Conservation (phyloP, 805 yeast genomes). For the Barnettozyma pratensis region DNA sequence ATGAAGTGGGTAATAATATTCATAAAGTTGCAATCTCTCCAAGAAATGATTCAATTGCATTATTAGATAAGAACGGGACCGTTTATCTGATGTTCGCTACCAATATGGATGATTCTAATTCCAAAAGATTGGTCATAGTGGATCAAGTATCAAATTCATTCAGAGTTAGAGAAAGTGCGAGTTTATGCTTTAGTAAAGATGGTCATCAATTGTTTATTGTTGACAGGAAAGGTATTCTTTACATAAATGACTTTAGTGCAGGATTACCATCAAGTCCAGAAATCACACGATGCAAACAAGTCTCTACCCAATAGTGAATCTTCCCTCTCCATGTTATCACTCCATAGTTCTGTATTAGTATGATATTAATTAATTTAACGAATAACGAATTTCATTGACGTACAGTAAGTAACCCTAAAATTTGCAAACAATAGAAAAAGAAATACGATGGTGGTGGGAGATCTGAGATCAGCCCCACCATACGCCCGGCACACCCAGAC, state of each 20-base stretch:
- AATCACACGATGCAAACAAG: slow-evolving; percentile 9
- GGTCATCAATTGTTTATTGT: slow-evolving; percentile 75
- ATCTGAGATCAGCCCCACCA: background rate
- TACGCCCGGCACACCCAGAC: background rate
- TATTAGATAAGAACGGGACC: slow-evolving; percentile 72
- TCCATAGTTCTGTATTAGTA: no score
- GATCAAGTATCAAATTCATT: slow-evolving; percentile 78
- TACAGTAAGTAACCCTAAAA: no score
- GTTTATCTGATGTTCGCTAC: slow-evolving; percentile 66
- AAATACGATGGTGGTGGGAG: background rate
- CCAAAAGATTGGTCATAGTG: slow-evolving; percentile 42
- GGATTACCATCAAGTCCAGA: slow-evolving; percentile 49
- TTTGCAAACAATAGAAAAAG: background rate
- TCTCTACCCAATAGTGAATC: background rate
- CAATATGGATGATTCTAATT: slow-evolving; percentile 47
- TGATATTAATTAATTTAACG: no score
- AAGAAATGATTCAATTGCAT: slow-evolving; percentile 80
- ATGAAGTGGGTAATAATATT: slow-evolving; percentile 76
- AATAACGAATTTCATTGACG: no score
- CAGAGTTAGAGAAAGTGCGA: slow-evolving; percentile 71
- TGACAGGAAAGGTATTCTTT: slow-evolving; percentile 77
- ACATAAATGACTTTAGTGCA: slow-evolving; percentile 82
- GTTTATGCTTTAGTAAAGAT: slow-evolving; percentile 67
- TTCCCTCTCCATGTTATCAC: no score
- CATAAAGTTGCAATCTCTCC: slow-evolving; percentile 77